Evolutionary conservation across 2,329 filamentous ascomycete genomes (phyloP).

Genomic region (Aspergillus sp.): DNA sequence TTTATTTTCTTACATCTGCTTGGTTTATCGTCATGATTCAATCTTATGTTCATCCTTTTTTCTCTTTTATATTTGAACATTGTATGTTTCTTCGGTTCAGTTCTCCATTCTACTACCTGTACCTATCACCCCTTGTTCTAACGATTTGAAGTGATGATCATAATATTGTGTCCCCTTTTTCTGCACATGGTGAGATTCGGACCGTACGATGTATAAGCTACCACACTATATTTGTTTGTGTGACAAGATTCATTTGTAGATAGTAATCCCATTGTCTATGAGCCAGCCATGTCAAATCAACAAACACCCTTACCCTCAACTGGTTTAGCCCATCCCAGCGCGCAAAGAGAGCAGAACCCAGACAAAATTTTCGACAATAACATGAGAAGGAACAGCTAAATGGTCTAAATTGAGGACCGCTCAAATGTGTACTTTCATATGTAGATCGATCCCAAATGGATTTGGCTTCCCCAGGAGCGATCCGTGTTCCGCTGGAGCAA

Average conservation of each 20-base stretch:
- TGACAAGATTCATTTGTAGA: slow-evolving; percentile 7
- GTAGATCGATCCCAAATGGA: slow-evolving; percentile 10
- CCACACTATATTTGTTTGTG: too few species aligned
- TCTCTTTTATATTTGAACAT: neutral
- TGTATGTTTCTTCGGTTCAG: neutral
- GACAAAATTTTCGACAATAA: slow-evolving; percentile 2
- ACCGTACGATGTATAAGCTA: too few species aligned
- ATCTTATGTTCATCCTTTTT: slow-evolving; percentile 1
- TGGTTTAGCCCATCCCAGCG: slow-evolving; percentile 12
- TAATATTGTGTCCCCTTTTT: neutral
- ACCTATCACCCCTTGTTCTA: slow-evolving; percentile 1
- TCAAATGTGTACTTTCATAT: slow-evolving; percentile 1
- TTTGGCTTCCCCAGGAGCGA: slow-evolving; percentile 4
- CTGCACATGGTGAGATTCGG: too few species aligned
- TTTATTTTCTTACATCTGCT: neutral
- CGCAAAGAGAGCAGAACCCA: slow-evolving; percentile 6
- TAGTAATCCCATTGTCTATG: slow-evolving; percentile 22
- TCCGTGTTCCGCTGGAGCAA: neutral
- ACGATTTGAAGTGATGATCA: slow-evolving; percentile 1
- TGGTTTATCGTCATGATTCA: slow-evolving; percentile 16
- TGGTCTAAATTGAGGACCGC: slow-evolving; percentile 14
- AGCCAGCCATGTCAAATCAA: slow-evolving; percentile 21
- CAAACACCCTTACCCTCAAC: slow-evolving; percentile 17
- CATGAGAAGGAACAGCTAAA: slow-evolving; percentile 4
- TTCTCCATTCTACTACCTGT: neutral